phyloP scores from a whole-genome alignment of 169 alveolate genomes.

The Toxoplasma gondii region DNA sequence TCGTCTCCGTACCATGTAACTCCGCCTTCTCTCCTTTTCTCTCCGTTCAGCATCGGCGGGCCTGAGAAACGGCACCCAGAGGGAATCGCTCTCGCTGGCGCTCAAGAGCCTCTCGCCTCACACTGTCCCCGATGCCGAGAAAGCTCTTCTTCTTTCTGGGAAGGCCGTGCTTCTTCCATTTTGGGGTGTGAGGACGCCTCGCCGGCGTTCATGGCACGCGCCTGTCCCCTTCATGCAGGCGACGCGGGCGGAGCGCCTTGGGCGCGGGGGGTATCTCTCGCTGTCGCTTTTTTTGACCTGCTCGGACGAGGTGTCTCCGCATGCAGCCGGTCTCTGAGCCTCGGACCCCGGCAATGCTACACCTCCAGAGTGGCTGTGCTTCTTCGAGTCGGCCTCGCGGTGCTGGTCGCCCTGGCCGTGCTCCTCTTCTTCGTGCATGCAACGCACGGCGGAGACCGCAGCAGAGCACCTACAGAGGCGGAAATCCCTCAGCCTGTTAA shows the following conservation, averaged over 20 bases:
- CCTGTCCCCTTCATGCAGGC: neutral
- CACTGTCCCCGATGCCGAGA: neutral
- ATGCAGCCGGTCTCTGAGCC: neutral
- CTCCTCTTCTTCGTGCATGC: neutral
- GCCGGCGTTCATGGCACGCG: neutral
- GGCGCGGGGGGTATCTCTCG: neutral
- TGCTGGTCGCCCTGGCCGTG: neutral
- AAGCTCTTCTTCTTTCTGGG: too few species aligned
- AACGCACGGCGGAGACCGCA: neutral
- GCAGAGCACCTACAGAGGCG: neutral
- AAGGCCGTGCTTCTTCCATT: neutral
- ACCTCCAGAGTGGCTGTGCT: neutral
- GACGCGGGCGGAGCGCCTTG: neutral
- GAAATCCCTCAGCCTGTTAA: neutral
- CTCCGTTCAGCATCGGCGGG: neutral
- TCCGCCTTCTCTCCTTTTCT: neutral
- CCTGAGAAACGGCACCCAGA: neutral
- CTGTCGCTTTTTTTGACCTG: neutral
- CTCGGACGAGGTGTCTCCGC: neutral
- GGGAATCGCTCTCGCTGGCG: neutral
- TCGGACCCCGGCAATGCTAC: neutral
- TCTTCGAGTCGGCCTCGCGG: neutral
- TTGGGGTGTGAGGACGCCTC: neutral
- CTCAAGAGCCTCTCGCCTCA: neutral
- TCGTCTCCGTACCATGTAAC: neutral